Evolutionary conservation across 139 green algal genomes (phyloP).

Genomic region (Trebouxia sp.): DNA sequence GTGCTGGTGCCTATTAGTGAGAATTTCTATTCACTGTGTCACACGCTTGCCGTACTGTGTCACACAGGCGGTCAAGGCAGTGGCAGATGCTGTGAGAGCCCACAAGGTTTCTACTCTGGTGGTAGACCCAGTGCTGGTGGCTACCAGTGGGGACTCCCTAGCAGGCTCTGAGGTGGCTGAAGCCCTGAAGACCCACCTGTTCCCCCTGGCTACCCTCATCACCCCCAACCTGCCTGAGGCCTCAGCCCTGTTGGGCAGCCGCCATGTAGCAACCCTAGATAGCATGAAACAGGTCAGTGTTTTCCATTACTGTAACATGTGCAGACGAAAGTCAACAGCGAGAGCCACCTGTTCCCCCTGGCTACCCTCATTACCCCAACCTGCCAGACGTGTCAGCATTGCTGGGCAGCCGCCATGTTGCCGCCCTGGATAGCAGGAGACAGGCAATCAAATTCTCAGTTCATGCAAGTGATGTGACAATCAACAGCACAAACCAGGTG

Average conservation of each 20-base stretch:
- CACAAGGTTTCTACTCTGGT: slow-evolving; percentile 60
- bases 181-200: slow-evolving; percentile 62
- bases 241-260: slow-evolving; percentile 71
- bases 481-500: too few species aligned
- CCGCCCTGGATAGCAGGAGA: slow-evolving; percentile 61
- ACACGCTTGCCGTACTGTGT: not conserved
- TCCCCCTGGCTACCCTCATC: slow-evolving; percentile 82
- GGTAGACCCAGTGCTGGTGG: slow-evolving; percentile 93
- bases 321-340: too few species aligned
- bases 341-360: slow-evolving; percentile 73
- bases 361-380: slow-evolving; percentile 91
- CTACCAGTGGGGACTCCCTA: slow-evolving; percentile 84
- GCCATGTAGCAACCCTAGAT: slow-evolving; percentile 47
- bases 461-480: too few species aligned
- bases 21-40: slow-evolving; percentile 39
- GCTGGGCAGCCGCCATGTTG: slow-evolving; percentile 63
- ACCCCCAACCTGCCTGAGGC: slow-evolving; percentile 96
- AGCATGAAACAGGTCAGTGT: slow-evolving; percentile 54
- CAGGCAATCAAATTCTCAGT: too few species aligned
- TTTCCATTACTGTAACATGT: not conserved
- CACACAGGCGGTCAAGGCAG: slow-evolving; percentile 51
- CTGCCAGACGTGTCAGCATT: slow-evolving; percentile 84
- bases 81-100: slow-evolving; percentile 53
- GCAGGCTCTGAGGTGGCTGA: slow-evolving; percentile 56
- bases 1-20: slow-evolving; percentile 92